Percentiles rank a stretch among this genome's conserved stretches.
Conservation (phyloP, 1,284 basidiomycete species). For the Melampsora americana region DNA sequence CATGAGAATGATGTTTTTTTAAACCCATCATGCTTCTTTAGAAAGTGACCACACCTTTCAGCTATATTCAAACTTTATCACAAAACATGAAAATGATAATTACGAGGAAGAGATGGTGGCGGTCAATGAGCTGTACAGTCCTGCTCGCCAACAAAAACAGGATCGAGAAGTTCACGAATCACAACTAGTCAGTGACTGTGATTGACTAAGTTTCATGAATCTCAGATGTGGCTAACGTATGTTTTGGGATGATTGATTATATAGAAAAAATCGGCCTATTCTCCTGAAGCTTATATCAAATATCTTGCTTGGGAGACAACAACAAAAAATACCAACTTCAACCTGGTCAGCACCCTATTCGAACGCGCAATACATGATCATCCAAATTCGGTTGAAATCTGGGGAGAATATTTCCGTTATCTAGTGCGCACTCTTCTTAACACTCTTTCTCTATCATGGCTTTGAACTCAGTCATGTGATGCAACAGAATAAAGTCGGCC, state of each 20-base stretch:
- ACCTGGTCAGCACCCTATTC: slow-evolving; percentile 24
- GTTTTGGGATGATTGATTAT: too few species aligned
- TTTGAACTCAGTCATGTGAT: neutral
- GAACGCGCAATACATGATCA: slow-evolving; percentile 39
- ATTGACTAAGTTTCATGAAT: neutral
- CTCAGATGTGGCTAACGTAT: neutral
- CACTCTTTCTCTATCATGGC: neutral
- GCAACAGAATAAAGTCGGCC: slow-evolving; percentile 14
- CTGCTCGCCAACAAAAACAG: slow-evolving; percentile 35
- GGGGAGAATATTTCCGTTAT: slow-evolving; percentile 34
- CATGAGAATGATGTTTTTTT: neutral
- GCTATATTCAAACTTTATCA: slow-evolving; percentile 34
- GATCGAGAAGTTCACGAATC: slow-evolving; percentile 41
- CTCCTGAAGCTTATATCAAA: slow-evolving; percentile 25
- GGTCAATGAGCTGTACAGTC: slow-evolving; percentile 34
- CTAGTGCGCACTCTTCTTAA: slow-evolving; percentile 17
- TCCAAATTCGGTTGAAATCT: slow-evolving; percentile 37
- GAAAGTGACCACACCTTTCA: slow-evolving; percentile 40
- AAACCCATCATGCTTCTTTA: slow-evolving; percentile 1
- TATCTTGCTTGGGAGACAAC: slow-evolving; percentile 42
- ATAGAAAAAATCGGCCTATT: slow-evolving; percentile 41
- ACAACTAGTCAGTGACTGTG: slow-evolving; percentile 22
- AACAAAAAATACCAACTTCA: slow-evolving; percentile 19
- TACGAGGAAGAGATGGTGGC: slow-evolving; percentile 43
- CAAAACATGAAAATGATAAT: slow-evolving; percentile 35